Conservation (phyloP, 495 filamentous ascomycete genomes). For the Collariella sp. region DNA sequence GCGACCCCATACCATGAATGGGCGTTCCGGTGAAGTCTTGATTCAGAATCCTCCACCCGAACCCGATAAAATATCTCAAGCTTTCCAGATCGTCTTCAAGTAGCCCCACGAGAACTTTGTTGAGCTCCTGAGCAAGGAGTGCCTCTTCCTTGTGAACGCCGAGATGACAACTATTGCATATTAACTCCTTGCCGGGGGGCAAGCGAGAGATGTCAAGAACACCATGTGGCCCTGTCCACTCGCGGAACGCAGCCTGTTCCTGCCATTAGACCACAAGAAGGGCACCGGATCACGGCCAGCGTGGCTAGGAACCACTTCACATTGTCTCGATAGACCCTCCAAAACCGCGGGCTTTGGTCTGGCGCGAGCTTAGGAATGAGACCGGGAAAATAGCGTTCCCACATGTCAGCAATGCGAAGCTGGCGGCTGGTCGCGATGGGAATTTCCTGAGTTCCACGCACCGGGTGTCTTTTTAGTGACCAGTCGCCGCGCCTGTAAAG, state of each 20-base stretch:
- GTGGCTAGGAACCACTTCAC: neutral
- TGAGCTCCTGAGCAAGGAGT: neutral
- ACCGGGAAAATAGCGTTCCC: neutral
- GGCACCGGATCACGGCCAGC: neutral
- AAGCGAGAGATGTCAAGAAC: too few relatives aligned
- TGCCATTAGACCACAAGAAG: conserved; percentile 1
- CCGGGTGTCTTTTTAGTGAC: neutral
- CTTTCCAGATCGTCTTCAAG: neutral
- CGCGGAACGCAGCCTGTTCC: neutral
- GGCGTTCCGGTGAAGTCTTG: neutral
- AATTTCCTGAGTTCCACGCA: neutral
- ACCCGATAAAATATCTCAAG: neutral
- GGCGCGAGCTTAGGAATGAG: neutral
- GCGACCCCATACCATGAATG: neutral
- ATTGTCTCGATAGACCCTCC: neutral
- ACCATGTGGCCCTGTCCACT: neutral
- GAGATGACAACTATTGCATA: conserved; percentile 2
- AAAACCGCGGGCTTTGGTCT: neutral
- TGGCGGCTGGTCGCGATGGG: neutral
- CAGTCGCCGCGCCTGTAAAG: neutral
- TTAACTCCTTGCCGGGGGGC: neutral
- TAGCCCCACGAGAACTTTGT: neutral
- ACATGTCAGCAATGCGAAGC: neutral
- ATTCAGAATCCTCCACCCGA: neutral
- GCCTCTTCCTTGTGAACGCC: neutral